phyloP scores from a whole-genome alignment of 495 filamentous ascomycete genomes.

The Daldinia concentrica region DNA sequence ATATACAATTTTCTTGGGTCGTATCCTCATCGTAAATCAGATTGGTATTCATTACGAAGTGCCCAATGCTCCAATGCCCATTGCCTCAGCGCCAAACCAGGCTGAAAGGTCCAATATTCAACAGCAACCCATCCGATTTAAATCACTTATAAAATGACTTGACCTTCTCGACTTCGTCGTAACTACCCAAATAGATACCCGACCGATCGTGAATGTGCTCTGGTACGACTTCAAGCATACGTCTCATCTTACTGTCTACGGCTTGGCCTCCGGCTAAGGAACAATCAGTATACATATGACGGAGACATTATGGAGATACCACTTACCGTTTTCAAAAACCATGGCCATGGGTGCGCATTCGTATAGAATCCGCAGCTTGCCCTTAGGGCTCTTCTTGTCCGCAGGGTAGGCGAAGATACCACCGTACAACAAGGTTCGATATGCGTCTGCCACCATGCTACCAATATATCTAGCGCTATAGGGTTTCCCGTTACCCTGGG shows the following conservation, averaged over 20 bases:
- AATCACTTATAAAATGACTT: constrained; percentile 67
- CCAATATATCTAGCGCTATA: constrained; percentile 97
- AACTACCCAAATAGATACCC: constrained; percentile 95
- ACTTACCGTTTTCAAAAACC: constrained; percentile 96
- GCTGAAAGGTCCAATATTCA: constrained; percentile 6
- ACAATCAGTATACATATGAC: constrained; percentile 23
- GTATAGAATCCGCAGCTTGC: constrained; percentile 96
- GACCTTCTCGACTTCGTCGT: constrained; percentile 95
- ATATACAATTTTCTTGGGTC: background rate
- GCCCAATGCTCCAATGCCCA: constrained; percentile 25
- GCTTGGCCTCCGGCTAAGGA: constrained; percentile 84
- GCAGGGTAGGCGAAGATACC: constrained; percentile 97
- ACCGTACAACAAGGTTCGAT: constrained; percentile 93
- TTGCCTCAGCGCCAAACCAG: constrained; percentile 20
- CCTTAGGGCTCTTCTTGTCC: constrained; percentile 98
- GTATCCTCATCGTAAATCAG: background rate
- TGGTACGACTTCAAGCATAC: constrained; percentile 89
- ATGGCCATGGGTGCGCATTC: constrained; percentile 99
- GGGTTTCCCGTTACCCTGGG: constrained; percentile 78
- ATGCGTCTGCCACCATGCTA: constrained; percentile 97
- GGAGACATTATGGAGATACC: background rate
- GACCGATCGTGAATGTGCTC: constrained; percentile 95
- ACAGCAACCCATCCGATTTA: background rate
- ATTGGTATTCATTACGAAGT: constrained; percentile 12
- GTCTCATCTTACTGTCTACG: constrained; percentile 84